Conservation (phyloP, 495 filamentous ascomycete species). For the Tricharina praecox region DNA sequence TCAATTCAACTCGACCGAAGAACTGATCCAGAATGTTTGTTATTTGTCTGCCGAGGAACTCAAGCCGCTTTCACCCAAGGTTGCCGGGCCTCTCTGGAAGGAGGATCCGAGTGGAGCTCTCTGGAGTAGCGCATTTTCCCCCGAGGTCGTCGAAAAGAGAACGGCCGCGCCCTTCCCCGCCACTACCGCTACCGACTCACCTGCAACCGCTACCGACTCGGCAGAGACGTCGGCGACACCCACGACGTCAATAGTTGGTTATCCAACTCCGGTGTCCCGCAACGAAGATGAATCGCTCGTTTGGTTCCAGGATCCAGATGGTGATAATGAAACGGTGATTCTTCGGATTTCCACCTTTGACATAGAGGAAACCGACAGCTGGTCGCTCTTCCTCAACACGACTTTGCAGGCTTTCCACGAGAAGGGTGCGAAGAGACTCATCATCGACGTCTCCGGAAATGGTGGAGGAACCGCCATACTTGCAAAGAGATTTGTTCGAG, state of each 20-base stretch:
- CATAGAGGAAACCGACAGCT: background rate
- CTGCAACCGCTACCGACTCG: background rate
- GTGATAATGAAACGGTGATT: background rate
- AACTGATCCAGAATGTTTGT: background rate
- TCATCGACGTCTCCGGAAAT: constrained; percentile 19
- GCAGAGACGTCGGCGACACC: background rate
- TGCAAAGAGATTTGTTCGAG: constrained; percentile 7
- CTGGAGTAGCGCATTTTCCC: background rate
- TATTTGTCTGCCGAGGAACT: background rate
- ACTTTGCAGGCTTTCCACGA: background rate
- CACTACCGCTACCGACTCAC: background rate
- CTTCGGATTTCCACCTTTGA: background rate
- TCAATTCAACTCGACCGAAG: background rate
- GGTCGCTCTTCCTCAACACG: background rate
- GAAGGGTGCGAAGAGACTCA: constrained; percentile 2
- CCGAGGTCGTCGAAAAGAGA: background rate
- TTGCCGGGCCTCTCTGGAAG: background rate
- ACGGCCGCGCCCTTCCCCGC: background rate
- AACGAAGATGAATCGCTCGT: background rate
- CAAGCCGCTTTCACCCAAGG: background rate
- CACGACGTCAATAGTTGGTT: background rate
- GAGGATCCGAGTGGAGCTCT: background rate
- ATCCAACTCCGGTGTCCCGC: background rate
- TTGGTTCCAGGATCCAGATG: background rate
- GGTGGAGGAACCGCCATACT: constrained; percentile 10